Conservation (phyloP, 257 asterid genomes). For the Craterostigma plantagineum region DNA sequence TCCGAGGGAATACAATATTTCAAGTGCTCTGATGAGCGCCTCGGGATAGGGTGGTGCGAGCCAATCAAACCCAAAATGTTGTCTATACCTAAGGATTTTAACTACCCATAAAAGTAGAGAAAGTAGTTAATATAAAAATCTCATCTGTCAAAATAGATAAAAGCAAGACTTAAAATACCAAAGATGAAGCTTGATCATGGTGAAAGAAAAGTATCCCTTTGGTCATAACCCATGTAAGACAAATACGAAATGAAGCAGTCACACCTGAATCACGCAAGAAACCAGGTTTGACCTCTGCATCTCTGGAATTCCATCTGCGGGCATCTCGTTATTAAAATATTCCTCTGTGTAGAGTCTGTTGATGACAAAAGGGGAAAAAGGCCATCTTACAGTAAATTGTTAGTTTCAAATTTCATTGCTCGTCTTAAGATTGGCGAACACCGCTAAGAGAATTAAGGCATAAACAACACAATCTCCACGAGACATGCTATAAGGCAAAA, state of each 20-base stretch:
- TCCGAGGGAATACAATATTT: constrained; percentile 81
- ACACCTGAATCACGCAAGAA: constrained; percentile 75
- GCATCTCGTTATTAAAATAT: constrained; percentile 63
- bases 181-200: no score
- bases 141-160: no score
- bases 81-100: constrained; percentile 87
- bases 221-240: background rate
- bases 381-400: no score
- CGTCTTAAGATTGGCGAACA: no score
- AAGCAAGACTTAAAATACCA: no score
- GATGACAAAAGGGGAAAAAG: constrained; percentile 8
- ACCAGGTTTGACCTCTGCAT: constrained; percentile 93
- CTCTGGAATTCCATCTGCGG: constrained; percentile 77
- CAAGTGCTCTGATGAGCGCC: constrained; percentile 91
- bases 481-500: background rate
- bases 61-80: constrained; percentile 91
- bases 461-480: background rate
- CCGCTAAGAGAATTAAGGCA: no score
- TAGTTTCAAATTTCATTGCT: no score
- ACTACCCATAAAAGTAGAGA: constrained; percentile 21
- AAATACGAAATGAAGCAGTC: background rate
- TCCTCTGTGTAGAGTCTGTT: constrained; percentile 89
- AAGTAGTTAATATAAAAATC: background rate
- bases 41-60: constrained; percentile 93
- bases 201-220: background rate